Percentiles rank a stretch among this genome's conserved stretches.
Evolutionary conservation across 75 land plant genomes (phyloP).

Genomic region (Selaginella moellendorffii): DNA sequence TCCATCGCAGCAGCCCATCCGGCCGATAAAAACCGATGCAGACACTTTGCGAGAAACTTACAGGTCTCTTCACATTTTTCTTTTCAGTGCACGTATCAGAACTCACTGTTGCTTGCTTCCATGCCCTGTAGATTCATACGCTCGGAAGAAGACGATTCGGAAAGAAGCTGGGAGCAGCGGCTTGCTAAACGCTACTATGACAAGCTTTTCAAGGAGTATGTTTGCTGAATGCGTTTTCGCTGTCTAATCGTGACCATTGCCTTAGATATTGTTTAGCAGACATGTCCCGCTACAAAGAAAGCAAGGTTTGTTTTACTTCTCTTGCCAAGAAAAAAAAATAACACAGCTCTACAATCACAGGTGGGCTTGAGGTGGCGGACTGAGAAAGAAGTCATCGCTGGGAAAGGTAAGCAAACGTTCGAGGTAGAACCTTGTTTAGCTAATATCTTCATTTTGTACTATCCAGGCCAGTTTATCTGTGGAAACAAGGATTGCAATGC

Average conservation of each 20-base stretch:
- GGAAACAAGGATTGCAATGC: not conserved
- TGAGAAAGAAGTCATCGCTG: constrained; percentile 72
- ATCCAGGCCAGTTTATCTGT: not conserved
- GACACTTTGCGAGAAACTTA: constrained; percentile 81
- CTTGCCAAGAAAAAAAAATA: not conserved
- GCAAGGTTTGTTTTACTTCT: constrained; percentile 35
- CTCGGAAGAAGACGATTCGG: constrained; percentile 70
- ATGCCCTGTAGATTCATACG: constrained; percentile 48
- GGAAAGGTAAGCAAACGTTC: constrained; percentile 60
- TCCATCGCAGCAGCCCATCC: constrained; percentile 4
- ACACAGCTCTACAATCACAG: constrained; percentile 16
- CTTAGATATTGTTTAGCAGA: constrained; percentile 81
- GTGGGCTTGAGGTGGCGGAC: constrained; percentile 84
- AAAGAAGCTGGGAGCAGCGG: constrained; percentile 83
- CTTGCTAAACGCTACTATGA: constrained; percentile 93
- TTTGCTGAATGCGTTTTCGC: constrained; percentile 17
- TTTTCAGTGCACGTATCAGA: not conserved
- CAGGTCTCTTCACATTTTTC: constrained; percentile 22
- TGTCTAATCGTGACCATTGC: not conserved
- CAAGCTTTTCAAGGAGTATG: constrained; percentile 96
- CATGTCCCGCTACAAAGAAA: constrained; percentile 76
- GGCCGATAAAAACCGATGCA: constrained; percentile 65
- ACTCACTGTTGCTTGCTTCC: not conserved
- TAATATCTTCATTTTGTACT: not conserved
- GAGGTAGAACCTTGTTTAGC: no score